These are phyloP conservation scores for Abortiporus biennis DNA, from an alignment of 1,284 basidiomycete species.

Conservation along the genomic window DNA sequence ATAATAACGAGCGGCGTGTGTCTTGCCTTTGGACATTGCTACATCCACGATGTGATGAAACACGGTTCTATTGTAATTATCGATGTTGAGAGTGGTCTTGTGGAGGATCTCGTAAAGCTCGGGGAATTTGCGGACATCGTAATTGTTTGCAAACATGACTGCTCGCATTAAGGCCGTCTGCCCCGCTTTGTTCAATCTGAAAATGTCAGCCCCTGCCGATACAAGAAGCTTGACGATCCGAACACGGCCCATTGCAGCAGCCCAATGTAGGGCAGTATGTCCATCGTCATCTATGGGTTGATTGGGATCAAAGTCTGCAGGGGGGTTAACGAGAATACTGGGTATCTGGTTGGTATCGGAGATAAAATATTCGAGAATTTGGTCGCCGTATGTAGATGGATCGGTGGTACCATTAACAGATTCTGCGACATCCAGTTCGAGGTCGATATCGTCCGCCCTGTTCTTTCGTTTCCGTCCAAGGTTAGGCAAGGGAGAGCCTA, in stretches of 20 bases:
- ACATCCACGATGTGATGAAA: slow-evolving; percentile 99
- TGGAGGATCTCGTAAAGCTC: slow-evolving; percentile 97
- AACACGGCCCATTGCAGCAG: slow-evolving; percentile 97
- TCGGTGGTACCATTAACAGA: slow-evolving; percentile 28
- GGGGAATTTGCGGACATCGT: slow-evolving; percentile 98
- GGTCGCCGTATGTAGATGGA: slow-evolving; percentile 77
- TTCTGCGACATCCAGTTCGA: slow-evolving; percentile 7
- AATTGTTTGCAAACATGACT: slow-evolving; percentile 99
- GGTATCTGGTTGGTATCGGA: slow-evolving; percentile 96
- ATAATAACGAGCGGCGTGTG: slow-evolving; percentile 97
- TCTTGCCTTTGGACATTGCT: slow-evolving; percentile 97
- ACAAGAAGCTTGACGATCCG: slow-evolving; percentile 94
- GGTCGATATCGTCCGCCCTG: slow-evolving; percentile 16
- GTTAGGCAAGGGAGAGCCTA: slow-evolving; percentile 27
- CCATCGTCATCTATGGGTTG: slow-evolving; percentile 98
- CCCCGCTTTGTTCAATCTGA: slow-evolving; percentile 94
- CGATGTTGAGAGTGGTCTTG: slow-evolving; percentile 97
- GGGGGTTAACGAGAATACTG: slow-evolving; percentile 82
- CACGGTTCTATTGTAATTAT: slow-evolving; percentile 95
- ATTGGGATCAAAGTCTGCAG: slow-evolving; percentile 92
- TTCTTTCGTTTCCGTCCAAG: slow-evolving; percentile 28
- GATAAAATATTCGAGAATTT: slow-evolving; percentile 98
- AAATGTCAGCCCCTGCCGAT: slow-evolving; percentile 94
- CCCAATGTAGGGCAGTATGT: slow-evolving; percentile 98
- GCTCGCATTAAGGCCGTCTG: slow-evolving; percentile 98